Base-by-base conservation (phyloP, 1,284 basidiomycete species). In the Papiliotrema fonsecae region DNA sequence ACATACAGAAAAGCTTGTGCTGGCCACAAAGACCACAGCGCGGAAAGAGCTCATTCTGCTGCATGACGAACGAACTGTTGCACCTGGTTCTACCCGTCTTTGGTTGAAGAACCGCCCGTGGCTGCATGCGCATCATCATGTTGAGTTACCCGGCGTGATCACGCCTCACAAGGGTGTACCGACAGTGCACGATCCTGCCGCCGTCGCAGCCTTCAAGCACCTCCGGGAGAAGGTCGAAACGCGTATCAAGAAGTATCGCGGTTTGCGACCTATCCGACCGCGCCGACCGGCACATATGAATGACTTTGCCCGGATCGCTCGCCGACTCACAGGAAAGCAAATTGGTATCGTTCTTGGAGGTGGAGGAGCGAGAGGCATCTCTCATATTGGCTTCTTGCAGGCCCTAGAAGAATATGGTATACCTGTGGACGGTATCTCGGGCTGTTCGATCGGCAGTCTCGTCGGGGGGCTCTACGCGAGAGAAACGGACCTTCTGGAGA, bases 381-480 rank as follows among this genome's bases (percentile, higher is more conserved):
- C 92, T 1, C 96, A 98, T 76, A 75, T 98, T 54, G 89, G 91
- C 62, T 64, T 94, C 52, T 81, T 99, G 38, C 85, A 86, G 44
- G 94, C 94, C 11, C 70, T 98, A 52, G 88, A 92, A 63, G 96
- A 99, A 67, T 83, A 82, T 42, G 86, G 87, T 1, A 88, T 98
- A 45, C 96, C 94, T 0, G 86, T 98, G 50, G 94, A 98, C 65
- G 87, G 87, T 56, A 84, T 93, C 55, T 87, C 84, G 47, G 88
- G 86, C 77, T 76, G 81, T 82, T 90, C 39, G 86, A 97, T 98
- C 49, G 94, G 94, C 0, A 81, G 87, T 3, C 84, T 97, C 51
- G 85, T 99, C 39, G 94, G 92, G n/a, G 96, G 93, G 0, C 75
- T 99, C 24, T 99, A 97, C 74, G 92, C 96, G 7, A 81, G 87